Evolutionary conservation across 139 green algal genomes (phyloP).

Genomic region (Tetradesmus obliquus): DNA sequence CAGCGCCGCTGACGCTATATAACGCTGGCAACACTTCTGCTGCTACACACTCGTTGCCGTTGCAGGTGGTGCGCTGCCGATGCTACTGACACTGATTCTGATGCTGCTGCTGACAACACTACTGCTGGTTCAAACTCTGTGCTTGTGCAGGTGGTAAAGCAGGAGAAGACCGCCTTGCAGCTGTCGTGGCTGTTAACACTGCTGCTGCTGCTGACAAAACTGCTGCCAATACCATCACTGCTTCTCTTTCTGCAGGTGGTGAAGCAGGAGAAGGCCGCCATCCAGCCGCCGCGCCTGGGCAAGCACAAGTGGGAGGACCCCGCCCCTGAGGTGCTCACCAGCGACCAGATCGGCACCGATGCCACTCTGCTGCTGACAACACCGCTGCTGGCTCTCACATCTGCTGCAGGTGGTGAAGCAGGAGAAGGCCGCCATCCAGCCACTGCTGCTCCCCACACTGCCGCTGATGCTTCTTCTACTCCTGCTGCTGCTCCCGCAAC

Average conservation of each 20-base stretch:
- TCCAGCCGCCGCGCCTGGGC: slow-evolving; percentile 70
- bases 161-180: slow-evolving; percentile 62
- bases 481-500: not conserved
- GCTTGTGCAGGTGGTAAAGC: slow-evolving; percentile 52
- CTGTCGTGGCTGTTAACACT: slow-evolving; percentile 63
- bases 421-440: slow-evolving; percentile 65
- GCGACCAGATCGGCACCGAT: too few relatives aligned
- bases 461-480: not conserved
- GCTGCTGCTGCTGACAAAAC: too few relatives aligned
- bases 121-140: too few relatives aligned
- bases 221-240: not conserved
- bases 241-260: slow-evolving; percentile 48
- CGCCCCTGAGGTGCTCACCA: slow-evolving; percentile 67
- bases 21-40: too few relatives aligned
- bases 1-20: not conserved
- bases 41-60: too few relatives aligned
- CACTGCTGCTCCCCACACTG: slow-evolving; percentile 69
- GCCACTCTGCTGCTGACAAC: not conserved
- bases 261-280: slow-evolving; percentile 62
- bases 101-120: not conserved
- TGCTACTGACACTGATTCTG: not conserved
- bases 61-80: too few relatives aligned
- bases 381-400: not conserved
- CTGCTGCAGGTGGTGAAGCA: slow-evolving; percentile 51
- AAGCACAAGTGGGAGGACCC: slow-evolving; percentile 69